These are phyloP conservation scores for Exobasidium cylindrosporum DNA, from an alignment of 1,284 basidiomycete genomes.

Conservation along the genomic window DNA sequence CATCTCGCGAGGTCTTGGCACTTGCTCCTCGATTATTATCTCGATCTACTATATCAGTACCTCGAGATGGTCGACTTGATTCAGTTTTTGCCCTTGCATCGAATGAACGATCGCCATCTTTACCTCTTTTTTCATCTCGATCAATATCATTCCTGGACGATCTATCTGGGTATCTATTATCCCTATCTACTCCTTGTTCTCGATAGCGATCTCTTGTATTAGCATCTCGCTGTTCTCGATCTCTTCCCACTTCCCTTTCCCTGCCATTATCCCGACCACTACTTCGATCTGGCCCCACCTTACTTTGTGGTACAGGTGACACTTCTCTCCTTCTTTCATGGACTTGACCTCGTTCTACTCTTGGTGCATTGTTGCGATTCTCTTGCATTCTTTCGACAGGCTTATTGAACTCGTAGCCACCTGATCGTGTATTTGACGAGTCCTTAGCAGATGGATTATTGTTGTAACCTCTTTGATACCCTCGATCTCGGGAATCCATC, in stretches of 20 bases:
- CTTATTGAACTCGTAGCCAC: background rate
- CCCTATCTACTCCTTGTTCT: background rate
- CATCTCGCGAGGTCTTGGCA: background rate
- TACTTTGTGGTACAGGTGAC: too few species aligned
- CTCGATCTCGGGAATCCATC: too few species aligned
- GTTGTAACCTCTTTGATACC: too few species aligned
- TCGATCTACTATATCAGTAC: background rate
- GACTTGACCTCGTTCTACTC: too few species aligned
- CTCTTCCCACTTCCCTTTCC: background rate
- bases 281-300: background rate
- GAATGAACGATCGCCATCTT: background rate
- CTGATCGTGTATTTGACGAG: background rate
- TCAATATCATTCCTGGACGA: background rate
- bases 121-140: background rate
- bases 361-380: too few species aligned
- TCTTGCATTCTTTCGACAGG: too few species aligned
- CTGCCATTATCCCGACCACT: background rate
- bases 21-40: background rate
- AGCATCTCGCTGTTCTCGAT: background rate
- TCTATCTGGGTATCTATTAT: background rate
- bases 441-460: too few species aligned
- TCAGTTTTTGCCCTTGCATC: background rate
- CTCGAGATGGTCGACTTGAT: background rate
- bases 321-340: too few species aligned
- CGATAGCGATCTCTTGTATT: background rate